Evolutionary conservation across 2,329 filamentous ascomycete genomes (phyloP).

Genomic region (Neophaeococcomyces mojaviensis): DNA sequence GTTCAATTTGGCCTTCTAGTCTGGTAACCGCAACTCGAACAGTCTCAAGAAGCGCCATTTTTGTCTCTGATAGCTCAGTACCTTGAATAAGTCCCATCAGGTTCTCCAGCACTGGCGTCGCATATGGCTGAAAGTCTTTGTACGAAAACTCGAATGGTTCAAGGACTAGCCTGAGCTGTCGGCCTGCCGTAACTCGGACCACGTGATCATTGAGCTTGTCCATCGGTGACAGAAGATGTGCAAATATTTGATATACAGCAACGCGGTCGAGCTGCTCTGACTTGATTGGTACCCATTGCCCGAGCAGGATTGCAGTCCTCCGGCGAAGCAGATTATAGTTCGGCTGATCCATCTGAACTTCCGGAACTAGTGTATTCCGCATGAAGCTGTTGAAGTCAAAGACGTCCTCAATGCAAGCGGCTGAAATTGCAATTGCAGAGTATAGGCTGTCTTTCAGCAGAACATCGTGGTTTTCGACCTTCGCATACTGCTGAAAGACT

Average conservation of each 20-base stretch:
- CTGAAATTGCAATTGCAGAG: constrained; percentile 80
- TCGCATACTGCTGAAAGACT: constrained; percentile 74
- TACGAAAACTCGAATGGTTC: constrained; percentile 78
- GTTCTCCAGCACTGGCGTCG: constrained; percentile 62
- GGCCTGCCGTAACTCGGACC: constrained; percentile 81
- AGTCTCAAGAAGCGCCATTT: constrained; percentile 81
- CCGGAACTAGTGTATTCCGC: constrained; percentile 63
- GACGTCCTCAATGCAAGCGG: constrained; percentile 62
- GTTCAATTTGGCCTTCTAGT: constrained; percentile 64
- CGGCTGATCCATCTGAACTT: constrained; percentile 62
- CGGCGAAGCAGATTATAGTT: constrained; percentile 77
- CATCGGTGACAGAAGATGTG: constrained; percentile 69
- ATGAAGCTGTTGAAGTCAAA: constrained; percentile 83
- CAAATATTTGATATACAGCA: constrained; percentile 79
- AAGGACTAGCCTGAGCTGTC: constrained; percentile 71
- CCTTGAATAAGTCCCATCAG: constrained; percentile 72
- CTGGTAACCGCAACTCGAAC: constrained; percentile 72
- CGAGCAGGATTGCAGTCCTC: constrained; percentile 79
- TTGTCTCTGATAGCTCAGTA: constrained; percentile 77
- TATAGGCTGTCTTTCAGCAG: constrained; percentile 91
- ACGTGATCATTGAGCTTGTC: constrained; percentile 83
- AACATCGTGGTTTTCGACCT: constrained; percentile 59
- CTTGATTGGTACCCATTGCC: constrained; percentile 80
- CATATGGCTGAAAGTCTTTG: constrained; percentile 68
- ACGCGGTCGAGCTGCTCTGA: constrained; percentile 59